These are phyloP conservation scores for Termitomyces sp. DNA, from an alignment of 1,284 basidiomycete genomes.

Conservation along the genomic window DNA sequence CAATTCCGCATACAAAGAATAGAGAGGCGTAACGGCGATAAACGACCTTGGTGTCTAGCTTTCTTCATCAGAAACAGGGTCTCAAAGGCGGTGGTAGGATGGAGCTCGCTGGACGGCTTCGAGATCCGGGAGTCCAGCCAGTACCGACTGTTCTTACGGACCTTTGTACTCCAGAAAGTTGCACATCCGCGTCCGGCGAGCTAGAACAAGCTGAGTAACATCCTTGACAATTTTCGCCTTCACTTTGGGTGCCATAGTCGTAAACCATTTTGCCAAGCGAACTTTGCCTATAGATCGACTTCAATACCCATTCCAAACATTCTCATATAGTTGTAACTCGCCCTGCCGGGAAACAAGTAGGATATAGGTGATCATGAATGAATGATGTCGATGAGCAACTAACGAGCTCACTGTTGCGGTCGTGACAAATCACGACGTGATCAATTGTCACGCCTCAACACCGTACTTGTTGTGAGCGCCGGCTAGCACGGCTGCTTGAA, in stretches of 20 bases:
- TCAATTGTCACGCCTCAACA: conserved; percentile 4
- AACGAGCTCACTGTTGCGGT: not conserved
- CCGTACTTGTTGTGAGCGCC: no score
- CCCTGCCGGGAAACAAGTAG: conserved; percentile 97
- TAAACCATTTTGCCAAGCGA: conserved; percentile 98
- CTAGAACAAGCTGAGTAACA: conserved; percentile 96
- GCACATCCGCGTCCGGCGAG: conserved; percentile 96
- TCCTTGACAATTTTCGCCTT: conserved; percentile 99
- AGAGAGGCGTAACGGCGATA: conserved; percentile 97
- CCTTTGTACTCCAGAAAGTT: conserved; percentile 99
- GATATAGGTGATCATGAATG: conserved; percentile 89
- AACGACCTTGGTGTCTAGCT: conserved; percentile 87
- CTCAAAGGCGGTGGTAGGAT: not conserved
- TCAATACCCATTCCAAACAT: conserved; percentile 9
- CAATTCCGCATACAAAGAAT: conserved; percentile 96
- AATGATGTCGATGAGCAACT: conserved; percentile 1
- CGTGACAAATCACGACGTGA: conserved; percentile 10
- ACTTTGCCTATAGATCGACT: conserved; percentile 74
- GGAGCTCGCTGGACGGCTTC: conserved; percentile 3
- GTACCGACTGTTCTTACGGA: conserved; percentile 29
- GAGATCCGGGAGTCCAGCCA: conserved; percentile 1
- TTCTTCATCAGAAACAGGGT: conserved; percentile 10
- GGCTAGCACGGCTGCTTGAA: no score
- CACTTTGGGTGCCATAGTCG: conserved; percentile 88
- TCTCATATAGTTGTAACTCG: conserved; percentile 30